These are phyloP conservation scores for Tulasnella sp. DNA, from an alignment of 768 basidiomycete genomes.

Conservation along the genomic window DNA sequence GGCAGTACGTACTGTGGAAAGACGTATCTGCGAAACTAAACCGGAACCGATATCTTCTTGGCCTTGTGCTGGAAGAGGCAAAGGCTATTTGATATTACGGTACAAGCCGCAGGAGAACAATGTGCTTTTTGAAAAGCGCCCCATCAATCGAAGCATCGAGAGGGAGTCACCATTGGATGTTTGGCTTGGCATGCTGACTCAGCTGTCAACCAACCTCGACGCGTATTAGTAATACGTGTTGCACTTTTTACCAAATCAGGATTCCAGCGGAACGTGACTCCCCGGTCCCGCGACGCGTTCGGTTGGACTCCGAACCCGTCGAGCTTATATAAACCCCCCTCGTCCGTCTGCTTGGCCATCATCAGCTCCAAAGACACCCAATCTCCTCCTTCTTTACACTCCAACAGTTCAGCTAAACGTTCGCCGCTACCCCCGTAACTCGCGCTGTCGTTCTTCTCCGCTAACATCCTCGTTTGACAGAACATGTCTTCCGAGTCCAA, in stretches of 20 bases:
- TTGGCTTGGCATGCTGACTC: neutral
- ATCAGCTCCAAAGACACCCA: neutral
- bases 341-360: neutral
- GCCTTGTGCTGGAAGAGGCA: neutral
- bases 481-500: neutral
- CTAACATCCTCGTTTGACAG: neutral
- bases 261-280: neutral
- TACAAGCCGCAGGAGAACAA: neutral
- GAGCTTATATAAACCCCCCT: neutral
- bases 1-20: conserved; percentile 39
- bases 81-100: neutral
- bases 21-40: neutral
- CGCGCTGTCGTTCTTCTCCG: neutral
- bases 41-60: neutral
- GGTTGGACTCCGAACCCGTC: neutral
- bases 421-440: neutral
- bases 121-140: neutral
- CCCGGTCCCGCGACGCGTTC: neutral
- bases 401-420: neutral
- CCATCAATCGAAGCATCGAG: neutral
- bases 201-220: neutral
- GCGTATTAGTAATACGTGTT: neutral
- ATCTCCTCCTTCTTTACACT: neutral
- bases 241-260: neutral
- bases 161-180: neutral